Evolutionary conservation across 495 filamentous ascomycete genomes (phyloP), one percentile per base, ranked within the genome.

Genomic region (Wilcoxina mikolae): DNA sequence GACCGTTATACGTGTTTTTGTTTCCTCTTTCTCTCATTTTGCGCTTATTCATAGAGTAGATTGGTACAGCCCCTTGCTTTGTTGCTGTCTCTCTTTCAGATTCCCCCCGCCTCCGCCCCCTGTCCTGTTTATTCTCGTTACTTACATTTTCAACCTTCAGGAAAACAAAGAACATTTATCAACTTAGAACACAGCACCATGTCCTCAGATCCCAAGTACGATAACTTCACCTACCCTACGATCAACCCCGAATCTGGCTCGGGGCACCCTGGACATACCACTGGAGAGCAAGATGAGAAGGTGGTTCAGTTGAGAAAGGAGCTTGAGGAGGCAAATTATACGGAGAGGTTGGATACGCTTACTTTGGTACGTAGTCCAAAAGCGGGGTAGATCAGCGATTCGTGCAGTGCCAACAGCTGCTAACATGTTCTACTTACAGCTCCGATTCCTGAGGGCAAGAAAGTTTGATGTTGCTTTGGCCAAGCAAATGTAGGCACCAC

Each of bases 221-320:
- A 96, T 70, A 69, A 91, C 72, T 95, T 91, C 72, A 87, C 94
- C 69, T 95, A 74, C 72, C 90, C 90, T 42, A 88, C 82, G 46
- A 87, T 75, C 26, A 77, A 81, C 39, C 80, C 85, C 41, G 75
- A 76, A 44, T 60, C 73, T 7, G 76, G 81, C 60, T 70, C 71
- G 56, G 90, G 90, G 43, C 90, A 95, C 69, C 82, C 90, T 54
- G 90, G 90, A 66, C 79, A 89, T 66, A 84, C 89, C 60, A 93
- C 83, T 31, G 73, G 76, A 29, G 77, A 84, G 65, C 87, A 96
- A 73, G 85, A 95, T 78, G 89, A 85, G 29, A 81, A 87, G 69
- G 84, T 95, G 38, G 72, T 78, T 65, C 85, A 93, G 72, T 74
- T 96, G 64, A 81, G 90, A 27, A 72, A 77, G 66, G 72, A 84